Evolutionary conservation across 257 asterid genomes (phyloP), one percentile per base, ranked within the genome.

Genomic region (Eucommia ulmoides): DNA sequence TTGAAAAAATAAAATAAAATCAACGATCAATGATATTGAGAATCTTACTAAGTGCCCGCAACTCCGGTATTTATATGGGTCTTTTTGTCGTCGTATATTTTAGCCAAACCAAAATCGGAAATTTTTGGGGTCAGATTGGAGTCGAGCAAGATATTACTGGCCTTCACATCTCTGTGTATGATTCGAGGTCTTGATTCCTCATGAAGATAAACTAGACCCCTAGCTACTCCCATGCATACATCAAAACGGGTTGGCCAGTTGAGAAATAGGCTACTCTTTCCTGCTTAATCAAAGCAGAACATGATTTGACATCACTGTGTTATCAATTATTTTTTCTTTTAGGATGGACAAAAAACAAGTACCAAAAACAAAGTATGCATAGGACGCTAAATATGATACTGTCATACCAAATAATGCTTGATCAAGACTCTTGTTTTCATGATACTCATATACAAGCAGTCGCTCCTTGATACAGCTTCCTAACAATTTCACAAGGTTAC

Each of bases 401-500:
- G n/a, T 16, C 20, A 15, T 42, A 42, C 48, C 48, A 42, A 42
- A 42, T 7, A 42, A 21, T 16, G 48, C 48, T 21, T 42, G 20
- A 21, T 42, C 48, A 42, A 42, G 48, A 21, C 48, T 42, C 48
- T 42, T 42, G 48, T 42, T 15, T 16, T 42, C 48, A 16, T 16
- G 48, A 42, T 7, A 42, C 19, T 42, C 48, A 42, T 42, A 42
- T 4, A 42, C 48, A 19, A 42, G 19, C n/a, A 42, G 48, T 21
- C 48, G 9, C 15, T 21, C 48, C 6, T 42, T 21, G 19, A 42
- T 42, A 21, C 48, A 42, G 48, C 20, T 16, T n/a, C 48, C 48
- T 16, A 16, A 42, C 4, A 42, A 16, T 4, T 42, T 42, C 7
- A 42, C 48, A 42, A 42, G 48, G 48, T 42, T 42, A 3, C 48